These are phyloP conservation scores for Phytophthora podocarpi DNA, from an alignment of 352 stramenopile genomes.

Conservation along the genomic window DNA sequence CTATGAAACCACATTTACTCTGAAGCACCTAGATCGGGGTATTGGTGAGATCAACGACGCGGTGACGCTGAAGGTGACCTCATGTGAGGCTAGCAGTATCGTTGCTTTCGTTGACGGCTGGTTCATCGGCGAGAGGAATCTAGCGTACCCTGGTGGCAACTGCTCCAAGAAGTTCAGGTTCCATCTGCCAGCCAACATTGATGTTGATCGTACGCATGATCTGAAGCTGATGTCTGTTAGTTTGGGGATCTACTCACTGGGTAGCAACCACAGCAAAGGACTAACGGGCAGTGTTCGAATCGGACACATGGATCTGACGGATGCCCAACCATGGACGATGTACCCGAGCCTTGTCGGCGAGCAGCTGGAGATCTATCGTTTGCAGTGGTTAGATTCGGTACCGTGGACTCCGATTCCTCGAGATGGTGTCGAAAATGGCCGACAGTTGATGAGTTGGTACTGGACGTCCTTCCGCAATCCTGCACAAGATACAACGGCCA, in stretches of 20 bases:
- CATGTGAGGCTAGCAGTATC: slow-evolving; percentile 63
- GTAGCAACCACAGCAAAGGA: slow-evolving; percentile 60
- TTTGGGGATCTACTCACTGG: slow-evolving; percentile 61
- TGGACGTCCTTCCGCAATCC: slow-evolving; percentile 47
- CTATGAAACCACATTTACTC: slow-evolving; percentile 58
- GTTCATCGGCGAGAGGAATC: slow-evolving; percentile 47
- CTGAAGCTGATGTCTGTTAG: slow-evolving; percentile 63
- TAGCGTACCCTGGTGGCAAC: slow-evolving; percentile 57
- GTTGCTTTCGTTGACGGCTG: slow-evolving; percentile 54
- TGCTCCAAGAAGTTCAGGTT: slow-evolving; percentile 54
- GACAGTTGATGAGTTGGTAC: slow-evolving; percentile 59
- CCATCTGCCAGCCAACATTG: slow-evolving; percentile 39
- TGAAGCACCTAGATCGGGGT: slow-evolving; percentile 5
- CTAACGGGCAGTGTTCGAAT: slow-evolving; percentile 58
- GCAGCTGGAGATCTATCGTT: slow-evolving; percentile 61
- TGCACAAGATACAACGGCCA: neutral
- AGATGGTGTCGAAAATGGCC: neutral
- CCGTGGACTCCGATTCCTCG: slow-evolving; percentile 38
- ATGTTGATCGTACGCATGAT: slow-evolving; percentile 35
- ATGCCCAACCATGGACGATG: slow-evolving; percentile 52
- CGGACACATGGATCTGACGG: slow-evolving; percentile 39
- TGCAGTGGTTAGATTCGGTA: slow-evolving; percentile 53
- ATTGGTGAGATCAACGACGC: neutral
- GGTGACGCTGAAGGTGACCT: slow-evolving; percentile 47
- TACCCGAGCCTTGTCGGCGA: slow-evolving; percentile 66